These are phyloP conservation scores for Spencermartinsiella ligniputridi DNA, from an alignment of 1,139 yeast species.

Conservation along the genomic window DNA sequence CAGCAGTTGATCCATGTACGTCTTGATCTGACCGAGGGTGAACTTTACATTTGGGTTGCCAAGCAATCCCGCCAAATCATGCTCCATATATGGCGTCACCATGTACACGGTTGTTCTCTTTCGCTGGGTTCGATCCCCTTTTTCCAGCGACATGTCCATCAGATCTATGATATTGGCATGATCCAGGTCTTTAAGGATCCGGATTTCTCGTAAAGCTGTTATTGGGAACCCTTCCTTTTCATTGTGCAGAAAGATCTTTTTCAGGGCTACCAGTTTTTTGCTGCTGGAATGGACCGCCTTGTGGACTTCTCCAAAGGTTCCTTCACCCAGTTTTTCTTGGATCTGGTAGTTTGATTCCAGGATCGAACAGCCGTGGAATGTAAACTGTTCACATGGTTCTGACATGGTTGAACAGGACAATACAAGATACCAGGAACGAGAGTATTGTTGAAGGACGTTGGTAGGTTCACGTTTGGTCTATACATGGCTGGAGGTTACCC, in stretches of 20 bases:
- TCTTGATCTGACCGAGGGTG: slow-evolving; percentile 67
- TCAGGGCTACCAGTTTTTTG: slow-evolving; percentile 66
- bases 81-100: slow-evolving; percentile 90
- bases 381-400: too few species aligned
- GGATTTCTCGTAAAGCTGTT: slow-evolving; percentile 90
- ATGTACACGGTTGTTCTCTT: slow-evolving; percentile 57
- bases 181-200: slow-evolving; percentile 66
- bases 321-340: slow-evolving; percentile 77
- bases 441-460: too few species aligned
- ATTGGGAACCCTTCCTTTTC: slow-evolving; percentile 93
- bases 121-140: slow-evolving; percentile 28
- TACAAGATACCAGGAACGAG: too few species aligned
- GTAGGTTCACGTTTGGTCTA: too few species aligned
- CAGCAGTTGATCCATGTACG: slow-evolving; percentile 74
- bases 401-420: too few species aligned
- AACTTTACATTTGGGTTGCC: slow-evolving; percentile 73
- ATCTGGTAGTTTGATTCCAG: slow-evolving; percentile 45
- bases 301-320: slow-evolving; percentile 81
- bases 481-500: too few species aligned
- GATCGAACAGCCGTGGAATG: slow-evolving; percentile 33
- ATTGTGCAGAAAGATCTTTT: slow-evolving; percentile 75
- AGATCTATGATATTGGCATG: slow-evolving; percentile 73
- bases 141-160: slow-evolving; percentile 76
- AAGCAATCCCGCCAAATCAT: slow-evolving; percentile 88
- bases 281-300: slow-evolving; percentile 57